phyloP scores from a whole-genome alignment of 108 stramenopile genomes.

The Tribonema minus region DNA sequence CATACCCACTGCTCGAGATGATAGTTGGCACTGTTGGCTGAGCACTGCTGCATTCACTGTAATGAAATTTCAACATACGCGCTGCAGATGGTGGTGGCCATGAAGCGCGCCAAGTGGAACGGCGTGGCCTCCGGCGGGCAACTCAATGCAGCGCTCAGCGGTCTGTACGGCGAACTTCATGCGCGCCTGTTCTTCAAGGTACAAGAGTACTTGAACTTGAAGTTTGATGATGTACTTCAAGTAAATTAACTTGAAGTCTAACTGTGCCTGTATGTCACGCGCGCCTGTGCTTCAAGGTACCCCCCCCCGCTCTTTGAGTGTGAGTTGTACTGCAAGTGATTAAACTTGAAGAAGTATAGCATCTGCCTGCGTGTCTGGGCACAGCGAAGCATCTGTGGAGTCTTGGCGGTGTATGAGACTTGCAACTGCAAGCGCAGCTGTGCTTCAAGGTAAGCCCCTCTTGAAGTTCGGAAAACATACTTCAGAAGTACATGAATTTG shows the following conservation, averaged over 20 bases:
- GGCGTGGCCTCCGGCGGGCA: conserved; percentile 10
- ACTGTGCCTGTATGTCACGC: too few species aligned
- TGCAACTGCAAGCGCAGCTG: conserved; percentile 11
- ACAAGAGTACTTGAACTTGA: background rate
- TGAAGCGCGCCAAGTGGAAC: conserved; percentile 46
- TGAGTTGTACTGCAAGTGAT: too few species aligned
- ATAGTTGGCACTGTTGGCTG: background rate
- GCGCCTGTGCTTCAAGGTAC: too few species aligned
- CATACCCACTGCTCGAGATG: background rate
- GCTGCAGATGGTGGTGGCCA: conserved; percentile 40
- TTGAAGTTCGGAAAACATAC: too few species aligned
- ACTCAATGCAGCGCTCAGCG: conserved; percentile 13
- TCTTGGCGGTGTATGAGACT: background rate
- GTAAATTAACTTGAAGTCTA: too few species aligned
- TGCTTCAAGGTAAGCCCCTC: conserved; percentile 39
- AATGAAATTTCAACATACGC: too few species aligned
- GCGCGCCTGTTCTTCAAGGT: conserved; percentile 38
- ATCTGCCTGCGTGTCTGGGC: too few species aligned
- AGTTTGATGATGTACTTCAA: too few species aligned
- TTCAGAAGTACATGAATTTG: too few species aligned
- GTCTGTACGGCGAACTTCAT: conserved; percentile 35
- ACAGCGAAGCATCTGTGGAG: too few species aligned
- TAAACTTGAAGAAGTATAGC: too few species aligned
- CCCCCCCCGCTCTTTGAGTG: too few species aligned
- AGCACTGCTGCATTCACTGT: background rate